Percentiles rank a stretch among this genome's conserved stretches.
These are phyloP conservation scores for Cyclostephanos tholiformis DNA, from an alignment of 108 stramenopile genomes.

Conservation along the genomic window DNA sequence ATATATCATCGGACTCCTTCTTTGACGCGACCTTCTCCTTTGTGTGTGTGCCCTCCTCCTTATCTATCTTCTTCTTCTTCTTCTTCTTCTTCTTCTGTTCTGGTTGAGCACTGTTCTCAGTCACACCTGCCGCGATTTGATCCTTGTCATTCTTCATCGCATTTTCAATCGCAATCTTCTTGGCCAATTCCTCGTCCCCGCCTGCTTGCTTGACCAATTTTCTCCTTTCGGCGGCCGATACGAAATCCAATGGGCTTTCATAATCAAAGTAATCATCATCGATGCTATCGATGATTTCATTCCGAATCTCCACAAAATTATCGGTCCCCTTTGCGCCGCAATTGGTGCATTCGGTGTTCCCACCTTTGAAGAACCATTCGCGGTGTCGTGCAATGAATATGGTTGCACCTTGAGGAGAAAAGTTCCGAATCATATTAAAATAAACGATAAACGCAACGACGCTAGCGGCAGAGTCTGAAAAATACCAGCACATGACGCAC, in stretches of 20 bases:
- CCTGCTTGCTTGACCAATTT: slow-evolving; percentile 67
- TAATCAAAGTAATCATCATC: slow-evolving; percentile 87
- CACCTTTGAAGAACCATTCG: slow-evolving; percentile 87
- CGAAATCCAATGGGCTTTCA: slow-evolving; percentile 83
- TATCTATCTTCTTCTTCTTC: slow-evolving; percentile 29
- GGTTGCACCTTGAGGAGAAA: slow-evolving; percentile 44
- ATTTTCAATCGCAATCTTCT: slow-evolving; percentile 64
- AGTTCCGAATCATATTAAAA: background rate
- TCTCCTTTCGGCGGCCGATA: slow-evolving; percentile 74
- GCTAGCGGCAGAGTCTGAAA: background rate
- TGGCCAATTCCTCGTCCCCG: slow-evolving; percentile 81
- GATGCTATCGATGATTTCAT: slow-evolving; percentile 73
- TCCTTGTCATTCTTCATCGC: slow-evolving; percentile 46
- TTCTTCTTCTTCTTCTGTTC: slow-evolving; percentile 27
- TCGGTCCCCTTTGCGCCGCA: slow-evolving; percentile 86
- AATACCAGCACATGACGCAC: slow-evolving; percentile 14
- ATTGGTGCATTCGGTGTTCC: slow-evolving; percentile 73
- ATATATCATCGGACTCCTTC: slow-evolving; percentile 15
- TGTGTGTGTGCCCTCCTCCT: background rate
- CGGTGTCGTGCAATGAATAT: slow-evolving; percentile 84
- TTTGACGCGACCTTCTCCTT: slow-evolving; percentile 5
- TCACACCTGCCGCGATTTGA: slow-evolving; percentile 21
- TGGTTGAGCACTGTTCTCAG: background rate
- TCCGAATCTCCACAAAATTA: slow-evolving; percentile 81
- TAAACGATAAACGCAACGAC: background rate